Evolutionary conservation across 1,139 yeast genomes (phyloP), one percentile per base, ranked within the genome.

Genomic region (Taiozyma sp.): DNA sequence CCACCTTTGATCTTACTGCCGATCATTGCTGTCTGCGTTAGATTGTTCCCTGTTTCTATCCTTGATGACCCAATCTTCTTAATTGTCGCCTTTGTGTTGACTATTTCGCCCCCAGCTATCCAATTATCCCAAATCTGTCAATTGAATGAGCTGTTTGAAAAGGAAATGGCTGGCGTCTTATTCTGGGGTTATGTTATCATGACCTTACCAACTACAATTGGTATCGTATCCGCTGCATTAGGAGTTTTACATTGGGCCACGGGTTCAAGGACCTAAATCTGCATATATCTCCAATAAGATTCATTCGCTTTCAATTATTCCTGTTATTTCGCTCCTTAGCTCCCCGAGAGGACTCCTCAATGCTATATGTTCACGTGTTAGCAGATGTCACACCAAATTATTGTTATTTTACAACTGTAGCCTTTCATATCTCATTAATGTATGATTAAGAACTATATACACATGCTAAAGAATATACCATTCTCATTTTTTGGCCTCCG

Each of bases 21-120:
- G 3, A 59, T 83, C 34, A 83, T 85, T 57, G 80, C 88, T 1
- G 50, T 78, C 2, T 72, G 80, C 53, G 91, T 84, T 45, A 84
- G 82, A 66, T 81, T 74, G 62, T 70, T 85, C 58, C 78, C 79
- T 44, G 74, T 83, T 28, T 82, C 89, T 50, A 84, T 85, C 38
- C 70, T 85, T 66, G 89, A 84, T 65, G 93, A 86, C 65, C 93
- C 93, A 41, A 85, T 86, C 48, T 86, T 86, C 62, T 71, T 85
- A 57, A 80, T 86, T 54, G 90, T 86, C 45, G 84, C 88, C 23
- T 85, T 86, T 62, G 74, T 86, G 29, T 74, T 86, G 52, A 84
- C 91, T 3, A 79, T 84, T 2, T 80, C 90, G 2, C 92, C 93
- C 7, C 92, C 93, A 2, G 92, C 92, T 8, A 84, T 86, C 58